A percentile compares a stretch with the other conserved stretches of the same genome.
Evolutionary conservation across 2,329 filamentous ascomycete species (phyloP).

Genomic region (Lachnellula hyalina): DNA sequence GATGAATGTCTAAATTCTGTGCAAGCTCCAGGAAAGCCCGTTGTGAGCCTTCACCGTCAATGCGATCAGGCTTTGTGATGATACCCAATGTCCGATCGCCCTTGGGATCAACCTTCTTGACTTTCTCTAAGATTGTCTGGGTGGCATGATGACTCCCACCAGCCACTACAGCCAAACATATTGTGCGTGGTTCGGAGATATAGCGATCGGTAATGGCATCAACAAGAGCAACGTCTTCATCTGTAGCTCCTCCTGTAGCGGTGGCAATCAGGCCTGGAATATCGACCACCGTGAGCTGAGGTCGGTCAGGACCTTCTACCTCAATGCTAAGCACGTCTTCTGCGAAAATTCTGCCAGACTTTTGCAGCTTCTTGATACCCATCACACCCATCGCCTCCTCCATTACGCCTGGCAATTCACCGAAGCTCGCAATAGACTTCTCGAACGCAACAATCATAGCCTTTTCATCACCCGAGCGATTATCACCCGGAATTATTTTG

Average conservation of each 20-base stretch:
- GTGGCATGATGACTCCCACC: slow-evolving; percentile 39
- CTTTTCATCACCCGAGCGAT: slow-evolving; percentile 42
- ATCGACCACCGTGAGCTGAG: slow-evolving; percentile 31
- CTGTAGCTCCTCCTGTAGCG: slow-evolving; percentile 20
- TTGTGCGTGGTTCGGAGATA: slow-evolving; percentile 37
- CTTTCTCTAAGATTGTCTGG: slow-evolving; percentile 36
- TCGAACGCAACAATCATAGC: slow-evolving; percentile 35
- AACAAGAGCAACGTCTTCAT: slow-evolving; percentile 27
- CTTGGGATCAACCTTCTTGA: slow-evolving; percentile 31
- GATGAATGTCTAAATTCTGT: slow-evolving; percentile 32
- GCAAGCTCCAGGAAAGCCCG: slow-evolving; percentile 27
- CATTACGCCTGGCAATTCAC: slow-evolving; percentile 27
- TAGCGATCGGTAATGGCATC: slow-evolving; percentile 33
- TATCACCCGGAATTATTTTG: slow-evolving; percentile 51
- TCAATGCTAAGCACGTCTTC: slow-evolving; percentile 28
- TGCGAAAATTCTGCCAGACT: slow-evolving; percentile 17
- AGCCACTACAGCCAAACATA: slow-evolving; percentile 42
- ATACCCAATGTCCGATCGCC: slow-evolving; percentile 39
- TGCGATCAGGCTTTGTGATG: slow-evolving; percentile 42
- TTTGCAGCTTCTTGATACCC: slow-evolving; percentile 14
- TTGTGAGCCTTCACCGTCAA: slow-evolving; percentile 32
- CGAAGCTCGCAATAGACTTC: slow-evolving; percentile 22
- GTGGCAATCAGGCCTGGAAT: slow-evolving; percentile 32
- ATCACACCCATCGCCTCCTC: slow-evolving; percentile 24
- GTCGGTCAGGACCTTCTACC: slow-evolving; percentile 20